Percentiles rank a stretch among this genome's conserved stretches.
These are phyloP conservation scores for Sonneratia alba DNA, from an alignment of 345 rosid genomes.

Conservation along the genomic window DNA sequence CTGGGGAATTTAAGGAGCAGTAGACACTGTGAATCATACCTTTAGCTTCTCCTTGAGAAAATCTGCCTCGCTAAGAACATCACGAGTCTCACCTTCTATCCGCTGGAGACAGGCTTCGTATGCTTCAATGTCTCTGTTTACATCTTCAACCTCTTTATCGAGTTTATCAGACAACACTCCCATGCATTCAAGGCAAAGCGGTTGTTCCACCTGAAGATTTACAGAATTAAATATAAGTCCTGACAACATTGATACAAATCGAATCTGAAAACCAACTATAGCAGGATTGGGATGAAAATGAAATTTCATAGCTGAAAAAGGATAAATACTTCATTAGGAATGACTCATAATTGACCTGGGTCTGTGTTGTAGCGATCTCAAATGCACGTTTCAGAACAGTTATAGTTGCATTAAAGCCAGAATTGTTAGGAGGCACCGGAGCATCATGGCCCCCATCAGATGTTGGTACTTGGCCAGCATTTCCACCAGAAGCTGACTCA, in stretches of 20 bases:
- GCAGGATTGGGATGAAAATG: neutral
- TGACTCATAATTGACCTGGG: conserved; percentile 43
- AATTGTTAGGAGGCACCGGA: conserved; percentile 54
- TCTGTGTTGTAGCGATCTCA: conserved; percentile 77
- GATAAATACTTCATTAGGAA: conserved; percentile 4
- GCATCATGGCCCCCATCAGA: conserved; percentile 54
- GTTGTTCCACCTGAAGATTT: conserved; percentile 78
- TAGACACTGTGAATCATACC: conserved; percentile 21
- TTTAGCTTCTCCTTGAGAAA: conserved; percentile 76
- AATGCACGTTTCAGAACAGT: conserved; percentile 70
- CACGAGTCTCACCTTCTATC: conserved; percentile 59
- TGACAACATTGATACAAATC: neutral
- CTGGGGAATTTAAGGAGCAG: neutral
- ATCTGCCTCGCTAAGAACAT: conserved; percentile 83
- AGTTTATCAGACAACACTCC: conserved; percentile 83
- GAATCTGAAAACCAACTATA: neutral
- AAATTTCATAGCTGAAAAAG: neutral
- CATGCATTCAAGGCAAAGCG: conserved; percentile 95
- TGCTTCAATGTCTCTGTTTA: conserved; percentile 75
- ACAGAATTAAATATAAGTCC: conserved; percentile 2
- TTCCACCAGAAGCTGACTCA: conserved; percentile 69
- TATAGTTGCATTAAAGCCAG: conserved; percentile 73
- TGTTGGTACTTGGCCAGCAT: conserved; percentile 33
- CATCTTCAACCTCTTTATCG: conserved; percentile 95
- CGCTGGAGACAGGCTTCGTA: conserved; percentile 77